phyloP scores from a whole-genome alignment of 2,329 filamentous ascomycete species.

The Ambrosiella cleistominuta region DNA sequence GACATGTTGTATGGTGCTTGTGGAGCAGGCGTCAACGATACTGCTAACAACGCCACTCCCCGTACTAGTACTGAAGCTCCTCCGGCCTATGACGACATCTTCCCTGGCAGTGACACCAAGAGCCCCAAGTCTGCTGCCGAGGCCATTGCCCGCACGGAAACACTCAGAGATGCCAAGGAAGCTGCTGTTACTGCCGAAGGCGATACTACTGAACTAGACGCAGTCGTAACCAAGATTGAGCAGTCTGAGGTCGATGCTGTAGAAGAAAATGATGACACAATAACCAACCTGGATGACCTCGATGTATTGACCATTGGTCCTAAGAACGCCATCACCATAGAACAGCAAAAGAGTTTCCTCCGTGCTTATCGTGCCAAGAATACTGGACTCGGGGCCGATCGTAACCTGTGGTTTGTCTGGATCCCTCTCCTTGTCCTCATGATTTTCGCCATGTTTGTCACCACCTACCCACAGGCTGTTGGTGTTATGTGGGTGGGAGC shows the following conservation, averaged over 20 bases:
- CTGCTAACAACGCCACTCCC: slow-evolving; percentile 9
- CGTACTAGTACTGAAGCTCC: slow-evolving; percentile 29
- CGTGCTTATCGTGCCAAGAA: slow-evolving; percentile 43
- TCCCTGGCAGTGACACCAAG: slow-evolving; percentile 32
- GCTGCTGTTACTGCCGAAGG: slow-evolving; percentile 26
- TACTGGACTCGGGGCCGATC: slow-evolving; percentile 45
- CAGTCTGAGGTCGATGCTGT: slow-evolving; percentile 22
- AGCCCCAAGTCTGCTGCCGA: slow-evolving; percentile 34
- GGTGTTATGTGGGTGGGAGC: slow-evolving; percentile 14
- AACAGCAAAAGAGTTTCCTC: slow-evolving; percentile 46
- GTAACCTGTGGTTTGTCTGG: slow-evolving; percentile 53
- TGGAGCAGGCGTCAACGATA: slow-evolving; percentile 29
- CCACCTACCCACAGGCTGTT: slow-evolving; percentile 22
- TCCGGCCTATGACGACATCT: slow-evolving; percentile 67
- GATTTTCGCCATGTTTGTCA: slow-evolving; percentile 24
- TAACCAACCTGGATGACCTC: slow-evolving; percentile 18
- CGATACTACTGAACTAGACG: slow-evolving; percentile 22
- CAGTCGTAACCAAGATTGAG: slow-evolving; percentile 18
- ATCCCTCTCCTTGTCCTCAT: slow-evolving; percentile 26
- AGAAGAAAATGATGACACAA: slow-evolving; percentile 23
- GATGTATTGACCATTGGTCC: slow-evolving; percentile 40
- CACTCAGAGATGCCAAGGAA: slow-evolving; percentile 8
- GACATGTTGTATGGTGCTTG: slow-evolving; percentile 44
- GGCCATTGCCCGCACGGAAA: slow-evolving; percentile 27
- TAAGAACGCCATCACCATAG: slow-evolving; percentile 45